Percentiles rank a stretch among this genome's conserved stretches.
These are phyloP conservation scores for Thalassia testudinum DNA, from an alignment of 116 monocot genomes.

Conservation along the genomic window DNA sequence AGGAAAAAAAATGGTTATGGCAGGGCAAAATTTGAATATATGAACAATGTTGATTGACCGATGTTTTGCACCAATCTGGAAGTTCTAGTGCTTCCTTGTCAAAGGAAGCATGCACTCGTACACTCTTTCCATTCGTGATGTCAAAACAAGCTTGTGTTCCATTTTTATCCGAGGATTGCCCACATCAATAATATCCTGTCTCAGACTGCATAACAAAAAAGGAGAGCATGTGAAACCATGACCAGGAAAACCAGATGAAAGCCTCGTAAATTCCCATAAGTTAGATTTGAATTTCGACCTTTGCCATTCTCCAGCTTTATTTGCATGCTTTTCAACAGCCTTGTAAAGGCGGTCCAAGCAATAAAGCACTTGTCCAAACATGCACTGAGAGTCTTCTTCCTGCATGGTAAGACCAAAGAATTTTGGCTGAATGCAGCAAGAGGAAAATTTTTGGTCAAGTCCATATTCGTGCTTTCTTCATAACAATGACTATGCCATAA, in stretches of 20 bases:
- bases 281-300: constrained; percentile 17
- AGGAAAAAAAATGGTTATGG: no score
- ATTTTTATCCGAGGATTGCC: constrained; percentile 32
- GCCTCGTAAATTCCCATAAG: background rate
- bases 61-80: no score
- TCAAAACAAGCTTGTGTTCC: constrained; percentile 42
- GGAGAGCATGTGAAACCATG: background rate
- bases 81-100: constrained; percentile 7
- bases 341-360: constrained; percentile 63
- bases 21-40: no score
- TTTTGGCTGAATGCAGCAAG: background rate
- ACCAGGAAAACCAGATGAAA: background rate
- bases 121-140: constrained; percentile 53
- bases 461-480: background rate
- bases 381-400: constrained; percentile 60
- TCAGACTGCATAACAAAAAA: constrained; percentile 38
- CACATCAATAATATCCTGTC: constrained; percentile 51
- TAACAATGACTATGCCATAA: background rate
- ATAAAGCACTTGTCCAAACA: constrained; percentile 58
- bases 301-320: constrained; percentile 62
- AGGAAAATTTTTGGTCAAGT: background rate
- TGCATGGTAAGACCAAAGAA: constrained; percentile 4
- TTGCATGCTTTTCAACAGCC: constrained; percentile 67
- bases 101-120: constrained; percentile 73
- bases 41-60: no score